phyloP scores from a whole-genome alignment of 176 grass and related monocot genomes.

The Oryza officinalis region DNA sequence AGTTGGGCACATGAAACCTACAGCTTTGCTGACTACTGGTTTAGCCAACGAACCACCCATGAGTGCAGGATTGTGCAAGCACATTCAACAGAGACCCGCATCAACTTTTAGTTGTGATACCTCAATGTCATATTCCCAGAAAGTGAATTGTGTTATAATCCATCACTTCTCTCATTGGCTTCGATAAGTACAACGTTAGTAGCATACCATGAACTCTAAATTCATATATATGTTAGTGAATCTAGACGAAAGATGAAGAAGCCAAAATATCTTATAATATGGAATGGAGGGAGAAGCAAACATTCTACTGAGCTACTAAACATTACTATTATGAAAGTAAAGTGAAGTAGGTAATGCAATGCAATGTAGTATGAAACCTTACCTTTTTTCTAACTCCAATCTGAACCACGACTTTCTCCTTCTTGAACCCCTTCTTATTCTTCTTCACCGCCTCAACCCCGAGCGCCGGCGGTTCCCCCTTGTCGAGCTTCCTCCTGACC shows the following conservation, averaged over 20 bases:
- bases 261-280: background rate
- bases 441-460: background rate
- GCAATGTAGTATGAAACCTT: background rate
- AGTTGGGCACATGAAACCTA: background rate
- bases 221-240: too few species aligned
- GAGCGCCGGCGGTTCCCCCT: background rate
- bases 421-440: constrained; percentile 7
- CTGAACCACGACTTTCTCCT: constrained; percentile 9
- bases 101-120: background rate
- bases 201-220: background rate
- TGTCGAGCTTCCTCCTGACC: constrained; percentile 3
- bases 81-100: constrained; percentile 13
- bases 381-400: constrained; percentile 14
- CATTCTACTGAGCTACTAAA: background rate
- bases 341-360: background rate
- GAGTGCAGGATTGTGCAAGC: background rate
- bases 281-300: background rate
- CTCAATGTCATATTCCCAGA: background rate
- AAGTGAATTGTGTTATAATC: background rate
- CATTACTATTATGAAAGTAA: background rate
- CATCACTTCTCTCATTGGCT: background rate
- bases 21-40: background rate
- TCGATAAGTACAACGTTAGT: background rate
- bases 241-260: too few species aligned
- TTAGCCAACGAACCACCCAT: background rate